phyloP scores from a whole-genome alignment of 441 rosid genomes.

The Adansonia rubrostipa region DNA sequence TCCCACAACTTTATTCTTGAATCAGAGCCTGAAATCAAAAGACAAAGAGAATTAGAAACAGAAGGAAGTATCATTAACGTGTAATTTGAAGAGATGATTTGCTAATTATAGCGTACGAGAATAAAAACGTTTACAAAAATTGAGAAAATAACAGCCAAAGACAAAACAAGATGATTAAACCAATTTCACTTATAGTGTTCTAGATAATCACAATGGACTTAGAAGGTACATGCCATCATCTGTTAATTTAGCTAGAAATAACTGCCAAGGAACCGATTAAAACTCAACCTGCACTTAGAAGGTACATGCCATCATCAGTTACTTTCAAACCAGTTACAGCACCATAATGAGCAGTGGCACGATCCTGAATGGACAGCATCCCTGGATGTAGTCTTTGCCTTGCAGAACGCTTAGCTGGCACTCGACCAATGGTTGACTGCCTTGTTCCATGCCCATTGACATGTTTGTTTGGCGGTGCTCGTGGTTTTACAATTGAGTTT shows the following conservation, averaged over 20 bases:
- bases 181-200: slow-evolving; percentile 7
- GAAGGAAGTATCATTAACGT: neutral
- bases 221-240: too few species aligned
- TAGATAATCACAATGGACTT: neutral
- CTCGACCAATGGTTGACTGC: slow-evolving; percentile 55
- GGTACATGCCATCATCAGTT: slow-evolving; percentile 89
- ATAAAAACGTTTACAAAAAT: neutral
- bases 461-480: slow-evolving; percentile 49
- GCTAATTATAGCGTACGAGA: neutral
- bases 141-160: neutral
- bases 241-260: neutral
- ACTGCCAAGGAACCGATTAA: slow-evolving; percentile 23
- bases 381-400: slow-evolving; percentile 86
- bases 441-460: slow-evolving; percentile 60
- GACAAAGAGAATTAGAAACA: neutral
- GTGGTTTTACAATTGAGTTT: slow-evolving; percentile 43
- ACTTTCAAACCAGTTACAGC: slow-evolving; percentile 79
- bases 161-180: neutral
- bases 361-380: slow-evolving; percentile 76
- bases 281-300: slow-evolving; percentile 84
- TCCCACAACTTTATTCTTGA: slow-evolving; percentile 95
- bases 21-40: slow-evolving; percentile 74
- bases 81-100: neutral
- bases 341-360: slow-evolving; percentile 95
- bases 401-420: slow-evolving; percentile 54